Evolutionary conservation across 1,284 basidiomycete genomes (phyloP), one percentile per base, ranked within the genome.

Genomic region (Apiotrichum siamense): DNA sequence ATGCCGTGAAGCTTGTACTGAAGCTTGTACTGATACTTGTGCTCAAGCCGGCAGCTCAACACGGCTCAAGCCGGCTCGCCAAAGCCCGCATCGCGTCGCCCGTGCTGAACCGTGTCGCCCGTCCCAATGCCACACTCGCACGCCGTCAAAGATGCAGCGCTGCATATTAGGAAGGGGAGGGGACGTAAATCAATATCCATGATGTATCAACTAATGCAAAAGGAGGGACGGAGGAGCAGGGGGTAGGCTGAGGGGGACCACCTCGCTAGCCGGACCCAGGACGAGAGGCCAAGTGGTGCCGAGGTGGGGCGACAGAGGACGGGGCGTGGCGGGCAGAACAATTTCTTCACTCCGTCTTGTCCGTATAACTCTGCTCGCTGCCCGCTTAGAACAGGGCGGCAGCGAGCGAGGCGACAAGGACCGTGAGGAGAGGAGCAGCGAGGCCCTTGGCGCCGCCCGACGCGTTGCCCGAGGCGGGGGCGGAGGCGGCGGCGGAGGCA

Each of bases 181-280:
- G 39, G 20, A n/a, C 24, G 25, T 41, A 27, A 41, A 24, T 23
- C 21, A 41, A 27, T 27, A n/a, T 41, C 39, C 39, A 41, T 41
- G 39, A 27, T 27, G 39, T 41, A 41, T 41, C 39, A 41, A 41
- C 39, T 24, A 15, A 41, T 41, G 39, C 39, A 41, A 40, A 35
- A n/a, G n/a, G n/a, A 23, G 26, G 23, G 17, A n/a, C 39, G 25
- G 25, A 27, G 24, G 29, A 31, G 10, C 11, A 10, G n/a, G 25
- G 38, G 6, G 10, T 20, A 9, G 25, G 15, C 7, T 41, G 25
- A 15, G 25, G 24, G 25, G 26, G 24, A 6, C 29, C n/a, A n/a
- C n/a, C n/a, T n/a, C n/a, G n/a, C n/a, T n/a, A n/a, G n/a, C n/a
- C n/a, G n/a, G n/a, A n/a, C n/a, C n/a, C n/a, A n/a, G n/a, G n/a